These are phyloP conservation scores for Talaromyces stipitatus DNA, from an alignment of 495 filamentous ascomycete genomes.

Conservation along the genomic window DNA sequence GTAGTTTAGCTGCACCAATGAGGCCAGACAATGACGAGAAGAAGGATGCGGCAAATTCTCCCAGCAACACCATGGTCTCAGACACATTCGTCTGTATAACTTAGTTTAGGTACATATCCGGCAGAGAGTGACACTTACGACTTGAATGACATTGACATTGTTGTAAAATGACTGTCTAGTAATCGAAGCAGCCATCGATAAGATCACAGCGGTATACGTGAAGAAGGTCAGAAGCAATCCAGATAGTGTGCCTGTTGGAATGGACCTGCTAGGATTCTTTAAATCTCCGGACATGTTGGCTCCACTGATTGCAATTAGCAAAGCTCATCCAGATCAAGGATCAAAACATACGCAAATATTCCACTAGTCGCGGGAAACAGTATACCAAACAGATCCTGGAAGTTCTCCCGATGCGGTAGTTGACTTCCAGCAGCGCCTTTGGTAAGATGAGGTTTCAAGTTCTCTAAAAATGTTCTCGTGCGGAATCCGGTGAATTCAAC, in stretches of 20 bases:
- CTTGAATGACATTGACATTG: slow-evolving; percentile 72
- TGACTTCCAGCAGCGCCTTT: slow-evolving; percentile 62
- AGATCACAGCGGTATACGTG: slow-evolving; percentile 66
- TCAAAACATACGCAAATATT: slow-evolving; percentile 50
- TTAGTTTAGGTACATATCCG: background rate
- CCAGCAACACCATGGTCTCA: slow-evolving; percentile 63
- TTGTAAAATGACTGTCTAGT: slow-evolving; percentile 65
- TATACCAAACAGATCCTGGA: slow-evolving; percentile 80
- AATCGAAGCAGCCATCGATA: slow-evolving; percentile 73
- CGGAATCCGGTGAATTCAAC: slow-evolving; percentile 74
- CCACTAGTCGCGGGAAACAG: slow-evolving; percentile 80
- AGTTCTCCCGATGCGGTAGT: slow-evolving; percentile 59
- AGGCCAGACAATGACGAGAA: slow-evolving; percentile 86
- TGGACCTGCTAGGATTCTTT: slow-evolving; percentile 74
- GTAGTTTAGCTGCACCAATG: slow-evolving; percentile 78
- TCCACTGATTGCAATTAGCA: slow-evolving; percentile 39
- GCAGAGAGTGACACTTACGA: slow-evolving; percentile 33
- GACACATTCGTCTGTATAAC: slow-evolving; percentile 55
- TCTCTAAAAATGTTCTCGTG: slow-evolving; percentile 57
- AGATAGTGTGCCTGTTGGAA: slow-evolving; percentile 73
- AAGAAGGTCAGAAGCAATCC: slow-evolving; percentile 70
- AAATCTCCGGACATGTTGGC: slow-evolving; percentile 88
- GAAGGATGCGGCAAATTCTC: slow-evolving; percentile 74
- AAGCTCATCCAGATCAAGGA: background rate
- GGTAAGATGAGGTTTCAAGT: slow-evolving; percentile 62